Conservation (phyloP, 2,329 filamentous ascomycete species). For the Monosporascus cannonballus region DNA sequence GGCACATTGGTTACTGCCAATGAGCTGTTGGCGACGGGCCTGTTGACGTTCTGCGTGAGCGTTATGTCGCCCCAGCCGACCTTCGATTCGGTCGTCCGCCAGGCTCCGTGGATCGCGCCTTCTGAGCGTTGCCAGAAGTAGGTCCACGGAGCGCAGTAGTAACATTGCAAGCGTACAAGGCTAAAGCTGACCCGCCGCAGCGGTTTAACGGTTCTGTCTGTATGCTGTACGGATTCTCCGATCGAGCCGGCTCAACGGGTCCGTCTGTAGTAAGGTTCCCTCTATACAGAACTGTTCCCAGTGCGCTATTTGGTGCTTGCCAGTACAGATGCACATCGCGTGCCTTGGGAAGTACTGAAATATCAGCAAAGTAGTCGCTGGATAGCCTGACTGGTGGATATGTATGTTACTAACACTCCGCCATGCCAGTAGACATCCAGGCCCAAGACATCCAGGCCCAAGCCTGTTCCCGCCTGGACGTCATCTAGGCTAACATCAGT, state of each 20-base stretch:
- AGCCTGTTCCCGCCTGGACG: not conserved
- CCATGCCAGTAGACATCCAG: not conserved
- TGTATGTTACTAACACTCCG: not conserved
- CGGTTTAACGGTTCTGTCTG: not conserved
- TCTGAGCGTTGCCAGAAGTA: not conserved
- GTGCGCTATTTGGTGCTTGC: not conserved
- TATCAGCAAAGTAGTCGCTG: not conserved
- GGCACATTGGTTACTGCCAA: not conserved
- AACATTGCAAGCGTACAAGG: not conserved
- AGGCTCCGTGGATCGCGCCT: not conserved
- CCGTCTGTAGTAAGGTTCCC: not conserved
- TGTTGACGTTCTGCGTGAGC: not conserved
- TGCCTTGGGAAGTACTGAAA: not conserved
- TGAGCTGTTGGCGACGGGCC: not conserved
- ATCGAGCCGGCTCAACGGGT: not conserved
- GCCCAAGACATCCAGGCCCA: not conserved
- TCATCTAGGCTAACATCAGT: not conserved
- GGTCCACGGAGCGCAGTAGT: not conserved
- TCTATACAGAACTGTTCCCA: not conserved
- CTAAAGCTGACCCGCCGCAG: not conserved
- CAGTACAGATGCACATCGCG: constrained; percentile 1
- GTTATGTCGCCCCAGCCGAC: not conserved
- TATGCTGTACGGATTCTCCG: not conserved
- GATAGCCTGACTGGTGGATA: not conserved
- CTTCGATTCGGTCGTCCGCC: not conserved